Percentiles rank a stretch among this genome's conserved stretches.
Conservation (phyloP, 768 basidiomycete genomes). For the Lactarius hatsudake region DNA sequence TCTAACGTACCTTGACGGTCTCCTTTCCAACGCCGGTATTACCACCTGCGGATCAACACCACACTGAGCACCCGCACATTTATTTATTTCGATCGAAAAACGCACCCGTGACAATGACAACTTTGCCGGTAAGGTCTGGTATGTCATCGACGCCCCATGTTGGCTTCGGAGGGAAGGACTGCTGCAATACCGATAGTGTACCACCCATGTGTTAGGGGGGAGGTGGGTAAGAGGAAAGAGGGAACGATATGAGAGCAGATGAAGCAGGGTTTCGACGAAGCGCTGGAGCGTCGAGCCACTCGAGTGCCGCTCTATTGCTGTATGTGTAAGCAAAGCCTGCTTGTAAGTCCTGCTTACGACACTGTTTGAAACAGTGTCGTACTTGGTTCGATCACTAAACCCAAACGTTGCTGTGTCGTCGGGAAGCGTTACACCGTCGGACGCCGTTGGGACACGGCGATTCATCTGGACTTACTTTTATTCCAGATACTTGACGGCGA, state of each 20-base stretch:
- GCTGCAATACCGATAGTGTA: background rate
- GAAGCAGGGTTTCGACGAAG: background rate
- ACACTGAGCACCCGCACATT: constrained; percentile 32
- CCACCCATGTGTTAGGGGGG: background rate
- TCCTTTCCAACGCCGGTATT: constrained; percentile 57
- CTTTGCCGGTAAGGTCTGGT: background rate
- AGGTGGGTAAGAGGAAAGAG: background rate
- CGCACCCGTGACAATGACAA: background rate
- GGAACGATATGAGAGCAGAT: background rate
- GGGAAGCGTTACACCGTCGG: no score
- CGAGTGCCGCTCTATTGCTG: no score
- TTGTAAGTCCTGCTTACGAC: no score
- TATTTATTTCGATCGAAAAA: constrained; percentile 40
- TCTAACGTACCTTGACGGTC: constrained; percentile 46
- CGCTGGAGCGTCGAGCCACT: background rate
- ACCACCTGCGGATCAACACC: constrained; percentile 29
- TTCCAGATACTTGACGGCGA: no score
- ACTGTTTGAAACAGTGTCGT: no score
- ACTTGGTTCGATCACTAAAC: no score
- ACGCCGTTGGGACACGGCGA: no score
- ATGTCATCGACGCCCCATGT: constrained; percentile 40
- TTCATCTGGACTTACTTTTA: no score
- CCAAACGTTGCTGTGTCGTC: no score
- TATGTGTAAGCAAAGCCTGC: no score
- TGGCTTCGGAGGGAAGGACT: constrained; percentile 43